Evolutionary conservation across 177 flowering plant genomes (phyloP).

Genomic region (Vitis hybrid): DNA sequence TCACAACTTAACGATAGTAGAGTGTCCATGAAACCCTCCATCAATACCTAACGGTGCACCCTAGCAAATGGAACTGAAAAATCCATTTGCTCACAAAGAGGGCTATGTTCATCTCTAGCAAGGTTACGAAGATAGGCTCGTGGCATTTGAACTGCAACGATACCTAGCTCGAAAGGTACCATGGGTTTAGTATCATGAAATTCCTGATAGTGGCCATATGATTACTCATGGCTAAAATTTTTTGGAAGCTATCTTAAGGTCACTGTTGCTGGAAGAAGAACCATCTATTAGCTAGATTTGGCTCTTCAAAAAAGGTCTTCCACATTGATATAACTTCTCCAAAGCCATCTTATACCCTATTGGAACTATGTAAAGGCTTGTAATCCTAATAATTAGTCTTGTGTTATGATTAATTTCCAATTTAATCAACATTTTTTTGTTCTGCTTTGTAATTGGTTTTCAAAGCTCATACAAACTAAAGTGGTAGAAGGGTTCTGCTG

Average conservation of each 20-base stretch:
- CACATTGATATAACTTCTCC: not conserved
- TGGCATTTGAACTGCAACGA: conserved; percentile 19
- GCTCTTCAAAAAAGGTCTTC: no score
- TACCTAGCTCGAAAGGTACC: conserved; percentile 19
- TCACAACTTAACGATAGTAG: no score
- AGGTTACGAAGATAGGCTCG: no score
- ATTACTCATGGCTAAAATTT: conserved; percentile 6
- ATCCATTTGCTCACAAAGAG: no score
- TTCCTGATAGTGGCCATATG: conserved; percentile 17
- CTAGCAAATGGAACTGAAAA: no score
- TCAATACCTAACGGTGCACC: no score
- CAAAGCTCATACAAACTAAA: not conserved
- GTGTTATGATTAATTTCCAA: not conserved
- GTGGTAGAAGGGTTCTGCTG: not conserved
- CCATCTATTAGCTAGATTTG: not conserved
- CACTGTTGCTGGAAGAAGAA: conserved; percentile 15
- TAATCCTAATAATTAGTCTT: not conserved
- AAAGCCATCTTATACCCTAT: not conserved
- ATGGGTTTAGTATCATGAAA: conserved; percentile 18
- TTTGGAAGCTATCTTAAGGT: conserved; percentile 16
- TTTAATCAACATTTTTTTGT: not conserved
- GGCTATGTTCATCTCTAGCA: no score
- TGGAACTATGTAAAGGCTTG: not conserved
- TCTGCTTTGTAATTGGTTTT: not conserved
- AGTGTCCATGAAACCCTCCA: no score